Evolutionary conservation across 2,329 filamentous ascomycete species (phyloP).

Genomic region (Chalaropsis thielavioides): DNA sequence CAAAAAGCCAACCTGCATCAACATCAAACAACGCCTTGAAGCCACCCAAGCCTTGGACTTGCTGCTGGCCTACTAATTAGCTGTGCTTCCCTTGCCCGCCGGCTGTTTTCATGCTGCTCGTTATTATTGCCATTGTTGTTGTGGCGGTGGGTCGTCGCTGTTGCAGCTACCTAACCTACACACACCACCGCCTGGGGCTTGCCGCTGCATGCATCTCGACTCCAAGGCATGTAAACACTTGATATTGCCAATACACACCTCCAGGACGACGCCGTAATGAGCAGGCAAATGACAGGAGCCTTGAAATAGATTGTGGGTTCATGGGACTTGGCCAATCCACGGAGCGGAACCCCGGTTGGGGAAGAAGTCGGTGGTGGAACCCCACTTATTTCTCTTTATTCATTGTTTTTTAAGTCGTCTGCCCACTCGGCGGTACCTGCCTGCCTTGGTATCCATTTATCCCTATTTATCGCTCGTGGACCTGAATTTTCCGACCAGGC

Average conservation of each 20-base stretch:
- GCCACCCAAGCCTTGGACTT: neutral
- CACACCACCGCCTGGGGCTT: too few species aligned
- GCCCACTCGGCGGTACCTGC: too few species aligned
- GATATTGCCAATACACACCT: neutral
- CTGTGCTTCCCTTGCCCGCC: neutral
- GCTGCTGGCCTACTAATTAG: neutral
- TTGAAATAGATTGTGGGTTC: neutral
- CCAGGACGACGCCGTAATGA: neutral
- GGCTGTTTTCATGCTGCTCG: neutral
- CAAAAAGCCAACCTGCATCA: neutral
- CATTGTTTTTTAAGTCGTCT: neutral
- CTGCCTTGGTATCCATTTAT: too few species aligned
- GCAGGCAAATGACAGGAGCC: neutral
- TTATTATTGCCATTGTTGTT: neutral
- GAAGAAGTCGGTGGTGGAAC: neutral
- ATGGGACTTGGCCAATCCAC: neutral
- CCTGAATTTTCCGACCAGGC: neutral
- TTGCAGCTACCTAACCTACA: neutral
- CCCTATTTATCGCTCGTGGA: too few species aligned
- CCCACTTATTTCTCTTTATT: neutral
- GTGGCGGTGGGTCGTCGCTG: neutral
- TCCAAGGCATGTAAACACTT: too few species aligned
- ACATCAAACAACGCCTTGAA: constrained; percentile 4
- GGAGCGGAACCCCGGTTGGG: neutral
- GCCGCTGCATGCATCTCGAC: too few species aligned